These are phyloP conservation scores for Lactarius hengduanensis DNA, from an alignment of 768 basidiomycete genomes.

Conservation along the genomic window DNA sequence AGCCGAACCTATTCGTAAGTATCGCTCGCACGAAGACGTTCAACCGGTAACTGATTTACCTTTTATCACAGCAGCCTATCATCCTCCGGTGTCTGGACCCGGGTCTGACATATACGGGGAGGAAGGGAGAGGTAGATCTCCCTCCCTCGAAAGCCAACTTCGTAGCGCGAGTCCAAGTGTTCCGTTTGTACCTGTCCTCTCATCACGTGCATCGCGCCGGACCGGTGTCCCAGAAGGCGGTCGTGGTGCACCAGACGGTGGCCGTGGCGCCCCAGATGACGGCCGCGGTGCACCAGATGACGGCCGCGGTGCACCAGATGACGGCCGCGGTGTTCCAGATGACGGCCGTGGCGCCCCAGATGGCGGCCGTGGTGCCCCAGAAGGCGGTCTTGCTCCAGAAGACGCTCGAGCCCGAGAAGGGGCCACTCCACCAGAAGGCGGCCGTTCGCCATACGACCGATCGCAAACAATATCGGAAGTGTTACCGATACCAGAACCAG, in stretches of 20 bases:
- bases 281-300: not conserved
- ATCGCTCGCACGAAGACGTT: not conserved
- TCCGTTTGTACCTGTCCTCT: slow-evolving; percentile 10
- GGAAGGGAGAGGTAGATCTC: not conserved
- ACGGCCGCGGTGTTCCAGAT: too few species aligned
- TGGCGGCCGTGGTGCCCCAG: not conserved
- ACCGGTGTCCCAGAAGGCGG: not conserved
- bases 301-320: not conserved
- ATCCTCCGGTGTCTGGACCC: slow-evolving; percentile 21
- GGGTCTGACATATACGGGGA: slow-evolving; percentile 7
- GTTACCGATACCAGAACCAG: slow-evolving; percentile 21
- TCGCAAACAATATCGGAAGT: not conserved
- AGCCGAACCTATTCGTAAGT: slow-evolving; percentile 17
- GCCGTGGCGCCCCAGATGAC: not conserved
- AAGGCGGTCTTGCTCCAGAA: not conserved
- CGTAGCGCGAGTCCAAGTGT: slow-evolving; percentile 5
- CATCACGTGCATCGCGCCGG: not conserved
- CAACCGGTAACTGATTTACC: not conserved
- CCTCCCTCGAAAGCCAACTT: slow-evolving; percentile 9
- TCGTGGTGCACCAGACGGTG: not conserved
- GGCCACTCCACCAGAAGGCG: not conserved
- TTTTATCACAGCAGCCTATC: slow-evolving; percentile 15
- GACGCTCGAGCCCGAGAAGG: not conserved
- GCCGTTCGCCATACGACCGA: not conserved
- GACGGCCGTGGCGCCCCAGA: not conserved